Conservation (phyloP, 257 asterid species). For the Ehretia macrophylla region DNA sequence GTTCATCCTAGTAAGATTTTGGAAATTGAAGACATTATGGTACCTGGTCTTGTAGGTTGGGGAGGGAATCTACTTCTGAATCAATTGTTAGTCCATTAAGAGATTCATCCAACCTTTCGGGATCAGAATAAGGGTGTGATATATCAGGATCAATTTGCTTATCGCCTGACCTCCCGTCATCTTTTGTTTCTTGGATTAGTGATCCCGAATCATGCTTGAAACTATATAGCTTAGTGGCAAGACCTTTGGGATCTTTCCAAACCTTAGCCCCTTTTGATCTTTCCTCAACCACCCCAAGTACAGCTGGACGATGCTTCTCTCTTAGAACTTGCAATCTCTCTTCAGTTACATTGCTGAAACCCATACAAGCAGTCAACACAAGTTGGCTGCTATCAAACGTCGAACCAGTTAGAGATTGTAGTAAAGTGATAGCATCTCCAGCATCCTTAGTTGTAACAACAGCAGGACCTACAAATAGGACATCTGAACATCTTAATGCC, state of each 20-base stretch:
- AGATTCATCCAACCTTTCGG: slow-evolving; percentile 45
- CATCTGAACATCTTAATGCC: not conserved
- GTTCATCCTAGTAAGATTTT: no score
- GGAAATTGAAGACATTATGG: slow-evolving; percentile 5
- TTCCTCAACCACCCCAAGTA: slow-evolving; percentile 61
- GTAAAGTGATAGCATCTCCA: slow-evolving; percentile 75
- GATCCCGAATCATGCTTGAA: slow-evolving; percentile 63
- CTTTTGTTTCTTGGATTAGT: slow-evolving; percentile 33
- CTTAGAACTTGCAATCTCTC: slow-evolving; percentile 60
- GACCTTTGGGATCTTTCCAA: slow-evolving; percentile 69
- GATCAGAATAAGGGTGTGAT: slow-evolving; percentile 33
- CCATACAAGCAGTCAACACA: slow-evolving; percentile 93
- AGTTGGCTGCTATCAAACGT: slow-evolving; percentile 97
- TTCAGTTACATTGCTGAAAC: slow-evolving; percentile 67
- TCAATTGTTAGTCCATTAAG: slow-evolving; percentile 38
- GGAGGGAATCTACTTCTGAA: slow-evolving; percentile 64
- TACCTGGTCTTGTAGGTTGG: slow-evolving; percentile 86
- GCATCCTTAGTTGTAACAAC: slow-evolving; percentile 80
- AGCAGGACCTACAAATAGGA: slow-evolving; percentile 63
- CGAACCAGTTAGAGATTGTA: slow-evolving; percentile 76
- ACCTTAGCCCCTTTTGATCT: slow-evolving; percentile 52
- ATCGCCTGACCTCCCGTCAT: slow-evolving; percentile 33
- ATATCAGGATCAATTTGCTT: slow-evolving; percentile 21
- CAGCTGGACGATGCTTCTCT: slow-evolving; percentile 68
- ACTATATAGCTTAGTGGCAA: slow-evolving; percentile 79